Evolutionary conservation across 768 basidiomycete species (phyloP), one percentile per base, ranked within the genome.

Genomic region (Kwoniella bestiolae): DNA sequence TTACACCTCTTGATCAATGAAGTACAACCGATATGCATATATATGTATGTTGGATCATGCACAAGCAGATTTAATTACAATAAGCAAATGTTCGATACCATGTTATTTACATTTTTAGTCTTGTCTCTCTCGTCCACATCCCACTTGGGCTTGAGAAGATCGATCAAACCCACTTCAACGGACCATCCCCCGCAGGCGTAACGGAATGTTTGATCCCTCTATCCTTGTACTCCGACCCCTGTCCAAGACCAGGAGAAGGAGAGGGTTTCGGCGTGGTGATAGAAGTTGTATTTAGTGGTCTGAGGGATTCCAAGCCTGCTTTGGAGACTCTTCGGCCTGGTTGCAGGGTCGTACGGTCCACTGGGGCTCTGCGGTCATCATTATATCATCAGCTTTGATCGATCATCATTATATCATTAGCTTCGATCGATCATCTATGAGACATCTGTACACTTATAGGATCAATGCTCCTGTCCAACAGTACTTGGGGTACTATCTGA

Each of bases 271-370:
- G 8, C n/a, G 23, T 11, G 34, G 52, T 45, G 67, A 55, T 58
- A 38, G 41, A 44, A 28, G 49, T 63, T 44, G 46, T 35, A 18
- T 64, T 60, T 6, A 70, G 50, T 21, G 69, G 63, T 35, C 73
- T 60, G 16, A 79, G 68, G 3, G 71, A 71, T 56, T 96, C 94
- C 68, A 96, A 81, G 32, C 94, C 94, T 5, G 94, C 93, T 82
- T 96, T 96, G 79, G 91, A 93, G 66, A 93, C 93, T 68, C 94
- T 84, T 66, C 94, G 83, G 85, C 91, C 85, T 28, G 94, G 94
- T 79, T 95, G 93, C 69, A 95, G 81, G 35, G 94, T 95, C 46
- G 83, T 89, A 81, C 91, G 90, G 75, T 94, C 86, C 28, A 94
- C 92, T 2, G 94, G 93, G 29, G 92, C 91, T 62, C 80, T 81